Evolutionary conservation across 768 basidiomycete species (phyloP).

Genomic region (Polyporus arcularius): DNA sequence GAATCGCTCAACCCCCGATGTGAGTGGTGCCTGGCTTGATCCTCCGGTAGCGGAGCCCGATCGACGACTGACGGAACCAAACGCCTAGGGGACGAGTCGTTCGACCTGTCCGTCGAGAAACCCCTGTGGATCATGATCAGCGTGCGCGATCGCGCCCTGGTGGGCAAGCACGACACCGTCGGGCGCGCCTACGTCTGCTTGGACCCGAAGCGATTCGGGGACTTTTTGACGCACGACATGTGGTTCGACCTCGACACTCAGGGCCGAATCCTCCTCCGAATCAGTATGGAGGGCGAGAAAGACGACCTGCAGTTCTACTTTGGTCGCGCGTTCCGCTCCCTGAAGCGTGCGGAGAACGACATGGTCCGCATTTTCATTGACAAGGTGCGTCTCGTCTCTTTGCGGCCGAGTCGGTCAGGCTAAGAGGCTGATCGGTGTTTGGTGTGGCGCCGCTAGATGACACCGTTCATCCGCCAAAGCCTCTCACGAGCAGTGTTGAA

Average conservation of each 20-base stretch:
- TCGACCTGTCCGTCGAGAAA: constrained; percentile 91
- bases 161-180: constrained; percentile 92
- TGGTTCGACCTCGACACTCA: constrained; percentile 90
- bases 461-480: constrained; percentile 87
- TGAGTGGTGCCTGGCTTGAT: constrained; percentile 39
- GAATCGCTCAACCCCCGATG: constrained; percentile 90
- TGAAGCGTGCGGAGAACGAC: constrained; percentile 92
- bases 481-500: constrained; percentile 78
- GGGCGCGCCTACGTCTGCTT: constrained; percentile 92
- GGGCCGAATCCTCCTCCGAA: constrained; percentile 81
- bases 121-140: constrained; percentile 98
- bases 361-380: constrained; percentile 97
- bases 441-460: constrained; percentile 61
- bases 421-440: neutral
- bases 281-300: constrained; percentile 99
- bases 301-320: constrained; percentile 98
- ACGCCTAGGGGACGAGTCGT: constrained; percentile 88
- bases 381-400: constrained; percentile 59
- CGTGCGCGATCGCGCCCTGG: constrained; percentile 83
- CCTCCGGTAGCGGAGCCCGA: neutral
- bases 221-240: constrained; percentile 87
- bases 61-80: neutral
- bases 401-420: neutral
- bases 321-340: constrained; percentile 88
- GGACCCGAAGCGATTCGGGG: constrained; percentile 84